Evolutionary conservation across 2,329 filamentous ascomycete genomes (phyloP).

Genomic region (Golovinomyces cichoracearum): DNA sequence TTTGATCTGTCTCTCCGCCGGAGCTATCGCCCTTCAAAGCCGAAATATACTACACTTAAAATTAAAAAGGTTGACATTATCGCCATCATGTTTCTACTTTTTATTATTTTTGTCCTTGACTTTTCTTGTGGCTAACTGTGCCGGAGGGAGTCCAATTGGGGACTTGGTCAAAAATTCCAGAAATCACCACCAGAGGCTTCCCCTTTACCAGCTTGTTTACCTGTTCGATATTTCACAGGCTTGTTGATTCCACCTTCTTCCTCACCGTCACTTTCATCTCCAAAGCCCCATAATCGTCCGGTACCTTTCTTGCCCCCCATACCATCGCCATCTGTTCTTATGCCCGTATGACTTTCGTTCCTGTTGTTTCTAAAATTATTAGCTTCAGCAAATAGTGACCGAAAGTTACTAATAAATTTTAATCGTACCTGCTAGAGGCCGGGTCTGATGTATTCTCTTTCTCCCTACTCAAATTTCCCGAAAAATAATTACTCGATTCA

Average conservation of each 20-base stretch:
- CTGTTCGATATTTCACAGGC: slow-evolving; percentile 9
- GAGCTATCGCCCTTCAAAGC: too few species aligned
- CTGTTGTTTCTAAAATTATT: slow-evolving; percentile 9
- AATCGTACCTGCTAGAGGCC: too few species aligned
- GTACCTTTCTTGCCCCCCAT: slow-evolving; percentile 12
- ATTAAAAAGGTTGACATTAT: too few species aligned
- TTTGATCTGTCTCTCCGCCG: too few species aligned
- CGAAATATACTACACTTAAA: too few species aligned
- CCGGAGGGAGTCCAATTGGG: too few species aligned
- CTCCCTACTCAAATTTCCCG: slow-evolving; percentile 31
- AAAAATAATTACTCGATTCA: slow-evolving; percentile 34
- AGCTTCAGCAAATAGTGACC: slow-evolving; percentile 11
- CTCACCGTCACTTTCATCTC: slow-evolving; percentile 24
- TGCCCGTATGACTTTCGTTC: slow-evolving; percentile 9
- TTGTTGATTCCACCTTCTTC: slow-evolving; percentile 10
- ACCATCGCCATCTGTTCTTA: slow-evolving; percentile 25
- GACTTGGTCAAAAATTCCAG: slow-evolving; percentile 17
- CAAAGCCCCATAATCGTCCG: slow-evolving; percentile 27
- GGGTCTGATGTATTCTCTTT: slow-evolving; percentile 13
- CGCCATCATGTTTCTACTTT: too few species aligned
- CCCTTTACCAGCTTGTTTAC: slow-evolving; percentile 9
- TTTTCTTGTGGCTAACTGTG: too few species aligned
- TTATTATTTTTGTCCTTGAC: too few species aligned
- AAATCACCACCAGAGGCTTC: slow-evolving; percentile 15
- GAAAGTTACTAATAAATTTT: too few species aligned